These are phyloP conservation scores for Quercus rubra DNA, from an alignment of 306 rosid species.

Conservation along the genomic window DNA sequence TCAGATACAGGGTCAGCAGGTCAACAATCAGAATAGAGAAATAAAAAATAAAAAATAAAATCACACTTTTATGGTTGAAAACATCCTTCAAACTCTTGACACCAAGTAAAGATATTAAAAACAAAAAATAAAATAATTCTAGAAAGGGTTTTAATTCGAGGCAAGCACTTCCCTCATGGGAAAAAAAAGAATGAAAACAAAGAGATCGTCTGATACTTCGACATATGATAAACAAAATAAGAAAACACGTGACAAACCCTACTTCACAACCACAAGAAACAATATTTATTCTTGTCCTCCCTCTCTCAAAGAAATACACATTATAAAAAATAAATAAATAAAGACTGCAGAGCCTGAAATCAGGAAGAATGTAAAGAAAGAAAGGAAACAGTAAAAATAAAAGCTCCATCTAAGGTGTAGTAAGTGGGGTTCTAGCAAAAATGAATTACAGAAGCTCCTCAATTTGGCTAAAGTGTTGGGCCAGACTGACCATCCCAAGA, in stretches of 20 bases:
- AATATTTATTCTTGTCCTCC: background rate
- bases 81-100: background rate
- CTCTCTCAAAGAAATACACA: background rate
- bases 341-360: background rate
- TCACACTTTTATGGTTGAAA: background rate
- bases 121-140: background rate
- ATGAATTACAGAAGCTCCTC: background rate
- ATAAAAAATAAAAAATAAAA: background rate
- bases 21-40: constrained; percentile 10
- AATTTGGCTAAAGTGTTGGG: background rate
- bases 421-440: background rate
- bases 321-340: background rate
- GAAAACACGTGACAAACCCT: background rate
- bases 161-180: background rate
- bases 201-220: background rate
- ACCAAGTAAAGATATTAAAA: background rate
- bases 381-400: background rate
- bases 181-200: background rate
- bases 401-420: background rate
- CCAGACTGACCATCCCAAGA: background rate
- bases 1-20: constrained; percentile 1
- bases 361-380: background rate
- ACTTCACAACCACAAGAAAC: background rate
- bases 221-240: background rate
- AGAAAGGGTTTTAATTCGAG: background rate